These are phyloP conservation scores for Fusarium secorum DNA, from an alignment of 2,329 filamentous ascomycete genomes.

Conservation along the genomic window DNA sequence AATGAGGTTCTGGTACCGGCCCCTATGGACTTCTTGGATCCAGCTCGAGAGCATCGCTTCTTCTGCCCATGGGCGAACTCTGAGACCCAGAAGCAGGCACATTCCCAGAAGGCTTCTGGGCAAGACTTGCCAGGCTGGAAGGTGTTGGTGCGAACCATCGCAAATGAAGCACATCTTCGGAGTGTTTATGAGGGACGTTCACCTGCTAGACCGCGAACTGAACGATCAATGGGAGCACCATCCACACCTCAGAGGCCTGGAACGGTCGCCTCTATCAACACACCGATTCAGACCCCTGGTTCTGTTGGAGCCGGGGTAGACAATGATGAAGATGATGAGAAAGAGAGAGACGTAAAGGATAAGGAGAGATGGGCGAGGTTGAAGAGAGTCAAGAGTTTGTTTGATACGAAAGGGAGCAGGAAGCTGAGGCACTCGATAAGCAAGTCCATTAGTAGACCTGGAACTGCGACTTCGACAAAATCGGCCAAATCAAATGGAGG, in stretches of 20 bases:
- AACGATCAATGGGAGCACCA: constrained; percentile 21
- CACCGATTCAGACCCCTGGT: constrained; percentile 22
- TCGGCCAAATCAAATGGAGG: constrained; percentile 41
- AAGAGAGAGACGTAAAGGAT: constrained; percentile 64
- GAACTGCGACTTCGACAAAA: constrained; percentile 47
- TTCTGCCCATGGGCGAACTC: constrained; percentile 84
- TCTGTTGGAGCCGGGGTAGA: constrained; percentile 17
- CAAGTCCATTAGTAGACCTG: constrained; percentile 52
- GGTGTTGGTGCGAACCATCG: constrained; percentile 61
- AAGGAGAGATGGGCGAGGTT: constrained; percentile 78
- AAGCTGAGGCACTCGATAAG: constrained; percentile 55
- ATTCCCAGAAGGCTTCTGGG: constrained; percentile 46
- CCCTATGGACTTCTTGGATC: constrained; percentile 73
- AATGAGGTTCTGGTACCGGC: constrained; percentile 64
- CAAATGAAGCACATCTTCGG: constrained; percentile 66
- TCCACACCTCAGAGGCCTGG: constrained; percentile 35
- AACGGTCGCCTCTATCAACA: constrained; percentile 21
- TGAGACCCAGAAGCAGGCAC: constrained; percentile 61
- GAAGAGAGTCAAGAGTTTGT: constrained; percentile 74
- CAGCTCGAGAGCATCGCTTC: constrained; percentile 76
- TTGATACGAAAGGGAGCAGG: constrained; percentile 70
- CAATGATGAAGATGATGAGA: constrained; percentile 51
- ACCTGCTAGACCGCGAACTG: constrained; percentile 19
- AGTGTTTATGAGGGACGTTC: constrained; percentile 46
- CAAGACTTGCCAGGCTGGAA: constrained; percentile 62